Base-by-base conservation (phyloP, 352 stramenopile genomes). In the Globisporangium spinosum region DNA sequence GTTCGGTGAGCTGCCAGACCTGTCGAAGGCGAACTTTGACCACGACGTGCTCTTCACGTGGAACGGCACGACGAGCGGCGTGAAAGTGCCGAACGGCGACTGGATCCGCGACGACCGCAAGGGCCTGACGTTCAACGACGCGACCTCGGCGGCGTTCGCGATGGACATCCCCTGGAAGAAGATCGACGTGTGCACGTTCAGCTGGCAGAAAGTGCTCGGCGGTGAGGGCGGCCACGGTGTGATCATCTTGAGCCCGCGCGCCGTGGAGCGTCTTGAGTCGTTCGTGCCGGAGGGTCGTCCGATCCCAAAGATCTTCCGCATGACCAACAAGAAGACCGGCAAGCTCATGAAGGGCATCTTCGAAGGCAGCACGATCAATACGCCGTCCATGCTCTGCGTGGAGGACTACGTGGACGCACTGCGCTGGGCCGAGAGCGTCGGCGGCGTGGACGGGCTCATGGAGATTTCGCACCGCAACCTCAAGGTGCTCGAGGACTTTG, bases 391-490 rank as follows among this genome's bases (percentile, higher is more conserved):
- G 97, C 89, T 99, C 55, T 97, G 90, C 73, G 97, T 99, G 25
- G 98, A 99, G 79, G 98, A 99, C 89, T 99, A 99, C 83, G 88
- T 99, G 68, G 97, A 99, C 75, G 97, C 98, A 3, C 82, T 99
- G 57, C 75, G 91, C 64, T 99, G 98, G 98, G 84, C 97, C 25
- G 93, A 99, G 64, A 94, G 89, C 56, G 87, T 98, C 58, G 98
- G 98, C 47, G 98, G 97, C 34, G 76, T 99, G 20, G 70, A 89
- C 20, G 98, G 89, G 13, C 86, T 99, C 29, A 98, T 99, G 68
- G 83, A 91, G 15, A 92, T 97, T 63, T 98, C 92, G 57, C 78
- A 98, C 74, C 83, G 89, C 58, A 99, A 99, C 79, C 82, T 99
- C 55, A 80, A 79, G 58, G 93, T 99, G 34, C 61, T 99, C 40